Conservation (phyloP, 1,284 basidiomycete genomes). For the Boletus sp. region DNA sequence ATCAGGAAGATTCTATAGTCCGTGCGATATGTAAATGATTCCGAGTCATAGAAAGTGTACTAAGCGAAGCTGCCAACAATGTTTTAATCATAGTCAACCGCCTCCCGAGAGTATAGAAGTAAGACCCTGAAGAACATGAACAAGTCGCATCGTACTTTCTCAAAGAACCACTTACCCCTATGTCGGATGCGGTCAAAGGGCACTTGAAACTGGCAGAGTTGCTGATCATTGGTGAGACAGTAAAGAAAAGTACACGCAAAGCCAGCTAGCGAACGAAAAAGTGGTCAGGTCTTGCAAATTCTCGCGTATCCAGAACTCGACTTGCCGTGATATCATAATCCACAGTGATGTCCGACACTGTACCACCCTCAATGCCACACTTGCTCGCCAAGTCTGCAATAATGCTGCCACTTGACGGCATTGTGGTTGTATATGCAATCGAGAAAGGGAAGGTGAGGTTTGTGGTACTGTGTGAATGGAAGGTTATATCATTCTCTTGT, state of each 20-base stretch:
- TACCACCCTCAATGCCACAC: conserved; percentile 58
- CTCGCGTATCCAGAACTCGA: neutral
- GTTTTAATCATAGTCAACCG: neutral
- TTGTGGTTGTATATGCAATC: conserved; percentile 61
- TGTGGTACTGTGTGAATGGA: conserved; percentile 62
- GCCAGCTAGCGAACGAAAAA: conserved; percentile 44
- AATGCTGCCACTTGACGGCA: conserved; percentile 58
- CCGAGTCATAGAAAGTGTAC: conserved; percentile 10
- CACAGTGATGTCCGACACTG: conserved; percentile 54
- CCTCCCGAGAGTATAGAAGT: conserved; percentile 17
- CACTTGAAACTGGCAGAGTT: conserved; percentile 67
- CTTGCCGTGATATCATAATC: conserved; percentile 66
- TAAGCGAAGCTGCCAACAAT: conserved; percentile 2
- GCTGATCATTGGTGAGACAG: conserved; percentile 65
- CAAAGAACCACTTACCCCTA: conserved; percentile 16
- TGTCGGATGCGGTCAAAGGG: conserved; percentile 44
- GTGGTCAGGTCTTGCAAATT: conserved; percentile 9
- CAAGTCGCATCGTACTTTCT: neutral
- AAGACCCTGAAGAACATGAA: conserved; percentile 18
- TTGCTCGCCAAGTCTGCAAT: conserved; percentile 63
- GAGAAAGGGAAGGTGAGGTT: conserved; percentile 81
- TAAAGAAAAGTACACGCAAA: conserved; percentile 61
- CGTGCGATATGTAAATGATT: conserved; percentile 16
- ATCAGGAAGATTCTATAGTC: conserved; percentile 12
- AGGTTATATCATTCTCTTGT: conserved; percentile 54